These are phyloP conservation scores for Globisporangium middletonii DNA, from an alignment of 352 stramenopile genomes.

Conservation along the genomic window DNA sequence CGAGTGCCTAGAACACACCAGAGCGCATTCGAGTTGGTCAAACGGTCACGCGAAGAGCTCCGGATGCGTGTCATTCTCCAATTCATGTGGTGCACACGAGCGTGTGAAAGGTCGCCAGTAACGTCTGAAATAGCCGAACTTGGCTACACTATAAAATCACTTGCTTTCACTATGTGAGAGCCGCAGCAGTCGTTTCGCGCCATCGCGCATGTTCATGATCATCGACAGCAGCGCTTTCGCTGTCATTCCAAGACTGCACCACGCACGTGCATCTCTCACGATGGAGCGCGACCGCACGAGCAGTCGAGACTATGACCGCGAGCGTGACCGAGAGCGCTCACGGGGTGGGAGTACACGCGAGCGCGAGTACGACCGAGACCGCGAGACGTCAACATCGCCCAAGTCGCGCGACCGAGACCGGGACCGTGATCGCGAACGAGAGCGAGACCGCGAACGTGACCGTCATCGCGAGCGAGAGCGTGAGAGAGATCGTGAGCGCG, in stretches of 20 bases:
- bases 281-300: slow-evolving; percentile 23
- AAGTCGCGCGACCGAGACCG: slow-evolving; percentile 19
- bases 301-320: slow-evolving; percentile 13
- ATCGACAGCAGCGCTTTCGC: too few relatives aligned
- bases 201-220: too few relatives aligned
- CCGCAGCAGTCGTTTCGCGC: too few relatives aligned
- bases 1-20: too few relatives aligned
- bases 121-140: too few relatives aligned
- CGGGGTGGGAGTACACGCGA: slow-evolving; percentile 5
- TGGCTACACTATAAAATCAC: too few relatives aligned
- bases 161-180: too few relatives aligned
- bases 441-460: slow-evolving; percentile 26
- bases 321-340: slow-evolving; percentile 8
- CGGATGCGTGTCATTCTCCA: too few relatives aligned
- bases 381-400: slow-evolving; percentile 13
- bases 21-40: too few relatives aligned
- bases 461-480: slow-evolving; percentile 19
- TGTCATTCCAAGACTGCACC: too few relatives aligned
- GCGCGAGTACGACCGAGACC: slow-evolving; percentile 23
- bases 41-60: too few relatives aligned
- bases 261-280: slow-evolving; percentile 2
- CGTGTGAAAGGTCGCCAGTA: not conserved
- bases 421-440: slow-evolving; percentile 25
- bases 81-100: not conserved
- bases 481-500: slow-evolving; percentile 22